Evolutionary conservation across 78 protist species (phyloP), one percentile per base, ranked within the genome.

Genomic region (Tieghemostelium lacteum): DNA sequence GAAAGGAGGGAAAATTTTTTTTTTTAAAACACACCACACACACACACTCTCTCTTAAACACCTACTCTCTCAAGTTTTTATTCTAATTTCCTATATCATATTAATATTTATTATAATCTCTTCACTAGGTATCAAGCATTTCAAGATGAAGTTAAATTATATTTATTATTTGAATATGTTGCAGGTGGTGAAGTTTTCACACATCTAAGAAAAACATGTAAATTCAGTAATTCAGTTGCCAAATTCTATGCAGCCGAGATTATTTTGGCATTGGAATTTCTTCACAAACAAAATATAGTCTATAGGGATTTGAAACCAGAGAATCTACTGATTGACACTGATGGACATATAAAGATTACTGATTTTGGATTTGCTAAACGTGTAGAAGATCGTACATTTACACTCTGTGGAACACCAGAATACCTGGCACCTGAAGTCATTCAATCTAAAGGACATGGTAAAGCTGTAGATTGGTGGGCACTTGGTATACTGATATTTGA

Each of bases 381-480:
- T 12, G 95, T 96, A 0, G 88, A 52, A 31, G 97, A 97, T 42
- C 29, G 96, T 20, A 97, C 99, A 0, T 96, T 92, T 86, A 96
- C 98, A 2, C 95, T 97, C 49, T 97, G 98, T 62, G 99, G 98
- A 1, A 97, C 99, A 7, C 98, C 98, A 0, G 99, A 98, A n/a
- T 86, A 86, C 49, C 49, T 98, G 17, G 98, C 98, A 2, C 98
- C 98, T 0, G 98, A 97, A 85, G 93, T 97, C 37, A 95, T 97
- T 54, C 96, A 87, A 73, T 33, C 73, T 66, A 95, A 74, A 67
- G 98, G 97, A 52, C 98, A 97, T 88, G 96, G 98, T 28, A 97
- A 98, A 63, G 98, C 97, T 0, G 98, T 98, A 0, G 99, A 98
- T 88, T 98, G 99, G 99, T 98, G 99, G 98, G 96, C 98, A 8